These are phyloP conservation scores for Pseudocercospora fuligena DNA, from an alignment of 2,329 filamentous ascomycete genomes.

Conservation along the genomic window DNA sequence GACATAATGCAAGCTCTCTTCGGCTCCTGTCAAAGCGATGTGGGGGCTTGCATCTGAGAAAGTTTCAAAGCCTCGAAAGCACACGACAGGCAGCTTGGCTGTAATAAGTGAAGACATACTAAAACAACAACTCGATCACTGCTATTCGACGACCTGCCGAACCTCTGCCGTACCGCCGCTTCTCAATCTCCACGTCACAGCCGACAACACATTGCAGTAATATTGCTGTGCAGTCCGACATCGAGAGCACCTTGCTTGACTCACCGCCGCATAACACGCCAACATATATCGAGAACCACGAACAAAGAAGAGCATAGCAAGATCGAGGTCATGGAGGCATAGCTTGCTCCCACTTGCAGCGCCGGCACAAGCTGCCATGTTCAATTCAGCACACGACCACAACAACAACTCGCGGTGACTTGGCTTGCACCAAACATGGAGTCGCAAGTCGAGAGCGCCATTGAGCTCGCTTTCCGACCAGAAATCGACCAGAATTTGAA, in stretches of 20 bases:
- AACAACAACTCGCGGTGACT: conserved; percentile 20
- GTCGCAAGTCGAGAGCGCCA: conserved; percentile 84
- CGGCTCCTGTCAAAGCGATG: background rate
- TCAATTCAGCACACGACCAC: conserved; percentile 5
- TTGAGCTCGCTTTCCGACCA: conserved; percentile 90
- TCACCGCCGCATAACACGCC: conserved; percentile 3
- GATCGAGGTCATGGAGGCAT: conserved; percentile 18
- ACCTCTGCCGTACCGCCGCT: background rate
- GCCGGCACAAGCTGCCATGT: conserved; percentile 28
- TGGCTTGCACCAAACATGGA: conserved; percentile 33
- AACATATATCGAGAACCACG: background rate
- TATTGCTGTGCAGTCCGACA: background rate
- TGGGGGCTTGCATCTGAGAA: conserved; percentile 1
- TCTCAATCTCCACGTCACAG: conserved; percentile 1
- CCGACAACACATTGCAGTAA: background rate
- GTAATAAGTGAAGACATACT: background rate
- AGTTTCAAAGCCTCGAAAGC: background rate
- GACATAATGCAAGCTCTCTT: background rate
- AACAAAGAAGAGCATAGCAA: background rate
- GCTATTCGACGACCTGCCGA: background rate
- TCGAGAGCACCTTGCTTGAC: conserved; percentile 15
- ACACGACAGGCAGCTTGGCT: background rate
- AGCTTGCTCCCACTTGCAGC: conserved; percentile 17
- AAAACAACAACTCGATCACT: background rate
- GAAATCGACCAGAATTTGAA: conserved; percentile 75